phyloP scores from a whole-genome alignment of 257 asterid genomes.

The Striga asiatica region DNA sequence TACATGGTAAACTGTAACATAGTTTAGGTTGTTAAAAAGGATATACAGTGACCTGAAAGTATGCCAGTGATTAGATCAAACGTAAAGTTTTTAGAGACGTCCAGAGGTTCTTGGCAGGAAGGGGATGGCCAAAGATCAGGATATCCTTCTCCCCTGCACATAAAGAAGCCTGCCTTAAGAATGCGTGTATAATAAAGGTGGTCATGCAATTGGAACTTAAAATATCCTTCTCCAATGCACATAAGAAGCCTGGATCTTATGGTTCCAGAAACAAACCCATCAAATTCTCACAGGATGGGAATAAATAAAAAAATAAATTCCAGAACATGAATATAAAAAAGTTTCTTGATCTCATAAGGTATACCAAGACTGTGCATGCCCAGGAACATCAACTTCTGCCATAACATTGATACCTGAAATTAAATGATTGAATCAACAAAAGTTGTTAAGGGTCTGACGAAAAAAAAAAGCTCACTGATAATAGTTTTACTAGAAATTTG shows the following conservation, averaged over 20 bases:
- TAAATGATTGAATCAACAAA: constrained; percentile 3
- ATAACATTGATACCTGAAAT: constrained; percentile 72
- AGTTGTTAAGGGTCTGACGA: background rate
- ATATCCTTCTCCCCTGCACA: constrained; percentile 78
- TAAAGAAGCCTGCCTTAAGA: constrained; percentile 12
- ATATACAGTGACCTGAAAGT: constrained; percentile 45
- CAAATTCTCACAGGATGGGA: background rate
- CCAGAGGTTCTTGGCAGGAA: constrained; percentile 85
- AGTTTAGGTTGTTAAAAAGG: constrained; percentile 8
- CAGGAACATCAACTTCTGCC: constrained; percentile 98
- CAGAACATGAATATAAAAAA: constrained; percentile 2
- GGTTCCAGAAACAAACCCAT: no score
- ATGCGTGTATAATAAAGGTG: constrained; percentile 11
- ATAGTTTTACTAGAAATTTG: background rate
- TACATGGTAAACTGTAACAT: background rate
- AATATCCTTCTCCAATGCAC: no score
- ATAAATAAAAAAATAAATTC: background rate
- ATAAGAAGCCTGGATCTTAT: no score
- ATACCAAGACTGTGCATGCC: constrained; percentile 94
- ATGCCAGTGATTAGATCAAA: constrained; percentile 73
- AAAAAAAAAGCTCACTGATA: background rate
- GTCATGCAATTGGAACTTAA: constrained; percentile 6
- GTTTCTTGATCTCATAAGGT: constrained; percentile 12
- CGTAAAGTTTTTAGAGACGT: constrained; percentile 74
- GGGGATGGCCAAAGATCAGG: constrained; percentile 96